Evolutionary conservation across 306 rosid species (phyloP), one percentile per base, ranked within the genome.

Genomic region (Quercus rubra): DNA sequence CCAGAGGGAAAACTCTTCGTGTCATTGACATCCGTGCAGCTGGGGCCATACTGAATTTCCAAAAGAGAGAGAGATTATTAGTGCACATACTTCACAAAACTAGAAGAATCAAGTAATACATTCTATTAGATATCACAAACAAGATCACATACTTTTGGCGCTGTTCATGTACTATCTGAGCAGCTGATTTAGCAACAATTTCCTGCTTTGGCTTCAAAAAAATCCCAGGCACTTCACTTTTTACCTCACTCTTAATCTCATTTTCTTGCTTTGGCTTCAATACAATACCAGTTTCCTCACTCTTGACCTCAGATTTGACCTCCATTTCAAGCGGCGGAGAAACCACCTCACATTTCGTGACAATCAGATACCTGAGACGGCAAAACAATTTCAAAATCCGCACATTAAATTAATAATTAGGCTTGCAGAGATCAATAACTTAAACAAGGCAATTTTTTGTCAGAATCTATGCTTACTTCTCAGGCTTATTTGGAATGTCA

Each of bases 11-110:
- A 70, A 95, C 98, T 57, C 99, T 86, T 23, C 98, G 90, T 0
- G 98, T 91, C 97, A 95, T 95, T 19, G 97, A 91, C 94, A 91
- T 82, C 46, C 99, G 77, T 9, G 89, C 93, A 84, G 97, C 30
- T 10, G 97, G 98, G 20, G 94, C 94, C 78, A 69, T 80, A 62
- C 99, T 95, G 86, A 62, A 71, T 85, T 17, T 6, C 17, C 77
- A n/a, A 18, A 18, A 17, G 56, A 19, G 2, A 19, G 2, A 20
- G 1, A 66, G 18, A 61, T 15, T 1, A n/a, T 66, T 2, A 58
- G 30, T 41, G 46, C 74, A 77, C 55, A 64, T 25, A 6, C 4
- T 19, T 59, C 59, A 52, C 11, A 25, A 57, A 20, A 62, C 69
- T 14, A 12, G 41, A 62, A 62, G 4, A 12, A 9, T 3, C 46